Evolutionary conservation across 129 eudicot species (phyloP).

Genomic region (Mikania micrantha): DNA sequence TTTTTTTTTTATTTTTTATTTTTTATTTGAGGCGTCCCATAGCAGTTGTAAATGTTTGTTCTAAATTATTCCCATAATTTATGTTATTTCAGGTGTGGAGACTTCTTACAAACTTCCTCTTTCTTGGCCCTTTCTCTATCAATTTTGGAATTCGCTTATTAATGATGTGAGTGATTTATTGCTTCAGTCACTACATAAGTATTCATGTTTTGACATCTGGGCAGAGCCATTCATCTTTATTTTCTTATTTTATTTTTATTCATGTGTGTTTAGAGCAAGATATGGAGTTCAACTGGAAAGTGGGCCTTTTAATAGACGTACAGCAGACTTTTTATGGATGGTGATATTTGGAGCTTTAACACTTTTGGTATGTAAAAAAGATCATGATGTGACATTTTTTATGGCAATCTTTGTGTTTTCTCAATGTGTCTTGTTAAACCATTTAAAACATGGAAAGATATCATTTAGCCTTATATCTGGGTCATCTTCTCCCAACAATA

Average conservation of each 20-base stretch:
- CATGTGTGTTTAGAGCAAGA: slow-evolving; percentile 35
- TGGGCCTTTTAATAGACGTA: slow-evolving; percentile 79
- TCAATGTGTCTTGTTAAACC: no score
- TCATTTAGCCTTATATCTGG: no score
- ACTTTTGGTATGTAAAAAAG: slow-evolving; percentile 39
- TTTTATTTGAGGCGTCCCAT: no score
- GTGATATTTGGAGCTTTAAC: slow-evolving; percentile 67
- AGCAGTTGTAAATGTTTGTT: background rate
- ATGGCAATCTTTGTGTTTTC: background rate
- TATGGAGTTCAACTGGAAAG: slow-evolving; percentile 89
- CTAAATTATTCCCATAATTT: background rate
- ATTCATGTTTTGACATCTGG: background rate
- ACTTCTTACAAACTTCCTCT: slow-evolving; percentile 25
- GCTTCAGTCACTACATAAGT: background rate
- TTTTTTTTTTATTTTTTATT: no score
- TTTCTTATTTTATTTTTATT: background rate
- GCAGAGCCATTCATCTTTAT: no score
- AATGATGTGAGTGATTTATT: slow-evolving; percentile 60
- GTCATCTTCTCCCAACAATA: no score
- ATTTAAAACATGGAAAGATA: no score
- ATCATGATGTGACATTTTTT: background rate
- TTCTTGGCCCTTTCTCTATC: slow-evolving; percentile 78
- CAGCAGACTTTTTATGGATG: slow-evolving; percentile 92
- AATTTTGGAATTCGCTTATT: slow-evolving; percentile 89
- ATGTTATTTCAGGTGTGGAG: slow-evolving; percentile 18